Base-by-base conservation (phyloP, 768 basidiomycete species). In the Lactarius deliciosus region DNA sequence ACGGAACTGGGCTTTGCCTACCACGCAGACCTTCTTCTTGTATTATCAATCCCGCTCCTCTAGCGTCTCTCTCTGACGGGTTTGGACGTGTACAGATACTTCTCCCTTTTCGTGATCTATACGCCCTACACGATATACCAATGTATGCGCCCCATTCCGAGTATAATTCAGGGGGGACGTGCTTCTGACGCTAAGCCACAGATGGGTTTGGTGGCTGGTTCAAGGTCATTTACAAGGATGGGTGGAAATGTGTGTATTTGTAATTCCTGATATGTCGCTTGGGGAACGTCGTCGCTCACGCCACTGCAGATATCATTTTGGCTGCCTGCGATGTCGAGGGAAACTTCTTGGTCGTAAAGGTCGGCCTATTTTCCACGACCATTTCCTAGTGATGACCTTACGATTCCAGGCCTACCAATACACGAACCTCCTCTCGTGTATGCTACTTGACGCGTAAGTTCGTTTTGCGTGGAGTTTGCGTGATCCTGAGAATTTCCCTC, bases 71-170 rank as follows among this genome's bases (percentile, higher is more conserved):
- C 30, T 57, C 58, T 34, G 50, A 55, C 43, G n/a, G 53, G 5
- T 22, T 40, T 43, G n/a, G 18, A 59, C 28, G 11, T 59, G 16
- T 34, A 25, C 69, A 94, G 92, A 70, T 94, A 95, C 77, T 88
- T 92, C 72, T 82, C 90, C 5, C 73, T 95, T 28, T 91, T 90
- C 75, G 56, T 82, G 32, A 77, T 86, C 63, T 95, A 94, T 74
- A 93, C 93, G 28, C 93, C 93, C 0, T 94, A 92, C 79, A 95
- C 93, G 43, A 91, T 95, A 40, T 94, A 92, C 74, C 81, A 86
- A 79, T 95, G 91, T 93, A 70, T 63, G 90, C 74, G 4, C 40
- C 30, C 1, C 20, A 25, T 60, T 25, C 57, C 56, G 36, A 18
- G 7, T 5, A 20, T 25, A 13, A 25, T 53, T 13, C 50, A 53